These are phyloP conservation scores for Aurantiochytrium sp. DNA, from an alignment of 108 stramenopile genomes.

Conservation along the genomic window DNA sequence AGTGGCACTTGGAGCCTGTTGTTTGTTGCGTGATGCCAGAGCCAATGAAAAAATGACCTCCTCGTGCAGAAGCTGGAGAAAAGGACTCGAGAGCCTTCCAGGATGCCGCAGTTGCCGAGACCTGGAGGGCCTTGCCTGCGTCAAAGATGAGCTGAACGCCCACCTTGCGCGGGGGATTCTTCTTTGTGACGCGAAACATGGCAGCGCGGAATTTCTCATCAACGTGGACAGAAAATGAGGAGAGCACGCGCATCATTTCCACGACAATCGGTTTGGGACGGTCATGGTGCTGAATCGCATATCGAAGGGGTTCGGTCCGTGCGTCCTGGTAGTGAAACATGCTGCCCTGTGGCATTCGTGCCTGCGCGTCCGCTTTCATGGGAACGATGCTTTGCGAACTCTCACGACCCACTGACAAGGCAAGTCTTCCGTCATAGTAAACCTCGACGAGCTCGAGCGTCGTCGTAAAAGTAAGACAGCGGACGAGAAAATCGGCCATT, in stretches of 20 bases:
- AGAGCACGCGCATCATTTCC: neutral
- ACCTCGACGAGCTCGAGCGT: constrained; percentile 2
- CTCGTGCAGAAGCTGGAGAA: neutral
- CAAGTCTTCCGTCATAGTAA: neutral
- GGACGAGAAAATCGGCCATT: neutral
- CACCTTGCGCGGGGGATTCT: neutral
- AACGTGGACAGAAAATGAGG: neutral
- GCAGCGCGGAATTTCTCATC: neutral
- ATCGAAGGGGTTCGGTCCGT: neutral
- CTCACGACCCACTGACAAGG: neutral
- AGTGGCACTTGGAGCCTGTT: neutral
- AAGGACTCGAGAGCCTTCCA: neutral
- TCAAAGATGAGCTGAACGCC: neutral
- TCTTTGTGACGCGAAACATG: constrained; percentile 7
- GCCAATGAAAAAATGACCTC: neutral
- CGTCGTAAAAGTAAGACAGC: neutral
- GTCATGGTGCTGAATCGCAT: neutral
- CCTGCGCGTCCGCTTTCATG: neutral
- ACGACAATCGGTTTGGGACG: neutral
- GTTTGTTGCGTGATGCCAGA: neutral
- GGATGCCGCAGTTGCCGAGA: neutral
- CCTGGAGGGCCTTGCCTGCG: neutral
- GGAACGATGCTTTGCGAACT: neutral
- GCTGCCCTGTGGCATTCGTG: neutral
- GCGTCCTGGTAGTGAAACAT: neutral